These are phyloP conservation scores for Termitomyces sp. DNA, from an alignment of 768 basidiomycete genomes.

Conservation along the genomic window DNA sequence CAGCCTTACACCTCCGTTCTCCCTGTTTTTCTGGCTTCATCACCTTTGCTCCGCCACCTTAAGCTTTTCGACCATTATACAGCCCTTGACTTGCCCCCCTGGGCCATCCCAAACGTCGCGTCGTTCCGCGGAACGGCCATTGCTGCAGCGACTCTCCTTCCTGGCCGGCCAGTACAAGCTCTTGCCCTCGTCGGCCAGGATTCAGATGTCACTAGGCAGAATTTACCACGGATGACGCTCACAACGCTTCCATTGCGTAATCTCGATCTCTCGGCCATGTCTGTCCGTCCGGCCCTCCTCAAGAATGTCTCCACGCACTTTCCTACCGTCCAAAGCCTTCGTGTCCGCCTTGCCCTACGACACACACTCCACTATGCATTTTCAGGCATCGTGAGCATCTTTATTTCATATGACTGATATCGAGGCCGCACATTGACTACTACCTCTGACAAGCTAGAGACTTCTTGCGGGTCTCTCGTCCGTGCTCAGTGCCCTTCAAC, in stretches of 20 bases:
- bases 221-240: conserved; percentile 43
- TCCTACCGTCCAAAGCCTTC: conserved; percentile 42
- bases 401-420: neutral
- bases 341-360: conserved; percentile 53
- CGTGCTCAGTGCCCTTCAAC: conserved; percentile 45
- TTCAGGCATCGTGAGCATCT: conserved; percentile 55
- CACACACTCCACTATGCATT: conserved; percentile 63
- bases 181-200: conserved; percentile 55
- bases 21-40: conserved; percentile 35
- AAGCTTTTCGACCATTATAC: conserved; percentile 40
- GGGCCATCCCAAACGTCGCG: conserved; percentile 41
- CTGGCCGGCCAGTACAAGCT: conserved; percentile 52
- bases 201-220: conserved; percentile 46
- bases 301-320: conserved; percentile 51
- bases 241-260: conserved; percentile 42
- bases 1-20: conserved; percentile 37
- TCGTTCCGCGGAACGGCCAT: conserved; percentile 57
- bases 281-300: conserved; percentile 50
- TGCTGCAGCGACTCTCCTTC: conserved; percentile 54
- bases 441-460: conserved; percentile 31
- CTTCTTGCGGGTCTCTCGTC: conserved; percentile 56
- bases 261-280: conserved; percentile 58
- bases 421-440: neutral
- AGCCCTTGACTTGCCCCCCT: conserved; percentile 33
- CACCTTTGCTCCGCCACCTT: conserved; percentile 38